A percentile compares a stretch with the other conserved stretches of the same genome.
Conservation (phyloP, 1,139 yeast genomes). For the Diutina mesorugosa region DNA sequence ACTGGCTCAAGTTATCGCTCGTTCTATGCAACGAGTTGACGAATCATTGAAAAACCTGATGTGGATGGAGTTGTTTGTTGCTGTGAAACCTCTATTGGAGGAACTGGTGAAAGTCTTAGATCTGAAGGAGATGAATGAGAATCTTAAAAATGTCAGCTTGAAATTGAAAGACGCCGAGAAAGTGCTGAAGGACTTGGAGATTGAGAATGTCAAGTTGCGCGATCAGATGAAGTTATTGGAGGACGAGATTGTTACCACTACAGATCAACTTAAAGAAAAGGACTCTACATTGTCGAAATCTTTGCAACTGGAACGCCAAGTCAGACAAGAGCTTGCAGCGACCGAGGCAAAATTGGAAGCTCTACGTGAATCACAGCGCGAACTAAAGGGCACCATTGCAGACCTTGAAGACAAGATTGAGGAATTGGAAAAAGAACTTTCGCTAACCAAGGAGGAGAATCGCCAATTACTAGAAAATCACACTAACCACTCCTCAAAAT, state of each 20-base stretch:
- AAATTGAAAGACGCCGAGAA: constrained; percentile 26
- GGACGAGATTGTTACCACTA: constrained; percentile 18
- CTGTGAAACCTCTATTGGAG: constrained; percentile 65
- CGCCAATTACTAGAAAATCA: neutral
- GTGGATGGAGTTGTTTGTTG: constrained; percentile 70
- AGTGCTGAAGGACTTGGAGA: constrained; percentile 9
- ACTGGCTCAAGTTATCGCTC: constrained; percentile 59
- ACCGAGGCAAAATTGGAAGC: constrained; percentile 6
- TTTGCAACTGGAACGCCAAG: constrained; percentile 11
- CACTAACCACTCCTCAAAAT: neutral
- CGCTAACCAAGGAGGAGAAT: neutral
- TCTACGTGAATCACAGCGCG: constrained; percentile 10
- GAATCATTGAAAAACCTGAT: constrained; percentile 27
- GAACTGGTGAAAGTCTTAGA: constrained; percentile 50
- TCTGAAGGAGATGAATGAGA: constrained; percentile 42
- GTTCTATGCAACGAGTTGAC: constrained; percentile 45
- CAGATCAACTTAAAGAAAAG: constrained; percentile 15
- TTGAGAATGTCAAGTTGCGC: constrained; percentile 11
- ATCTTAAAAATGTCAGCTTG: constrained; percentile 20
- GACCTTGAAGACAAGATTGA: constrained; percentile 7
- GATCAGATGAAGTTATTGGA: constrained; percentile 41
- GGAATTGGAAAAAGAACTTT: constrained; percentile 2
- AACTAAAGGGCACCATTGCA: constrained; percentile 12
- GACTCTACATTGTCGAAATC: constrained; percentile 14
- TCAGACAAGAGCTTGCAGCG: constrained; percentile 7